Evolutionary conservation across 192 early-diverging fungal genomes (phyloP).

Genomic region (Jimgerdemannia lactiflua): DNA sequence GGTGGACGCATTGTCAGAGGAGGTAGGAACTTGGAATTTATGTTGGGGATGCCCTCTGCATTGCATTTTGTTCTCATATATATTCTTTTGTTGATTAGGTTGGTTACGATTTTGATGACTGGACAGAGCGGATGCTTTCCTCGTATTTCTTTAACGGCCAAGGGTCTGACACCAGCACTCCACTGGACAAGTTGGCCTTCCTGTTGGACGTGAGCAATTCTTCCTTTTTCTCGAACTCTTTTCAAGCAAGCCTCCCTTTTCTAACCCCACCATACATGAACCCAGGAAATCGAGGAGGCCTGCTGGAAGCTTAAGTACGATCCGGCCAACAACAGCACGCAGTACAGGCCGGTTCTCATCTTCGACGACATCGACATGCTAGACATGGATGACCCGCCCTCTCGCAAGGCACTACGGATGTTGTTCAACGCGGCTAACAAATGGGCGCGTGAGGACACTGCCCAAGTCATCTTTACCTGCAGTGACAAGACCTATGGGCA

Average conservation of each 20-base stretch:
- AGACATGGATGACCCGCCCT: neutral
- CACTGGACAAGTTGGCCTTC: neutral
- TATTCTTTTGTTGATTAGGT: neutral
- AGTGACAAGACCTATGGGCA: neutral
- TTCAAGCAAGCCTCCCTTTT: neutral
- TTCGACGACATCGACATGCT: neutral
- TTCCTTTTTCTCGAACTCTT: neutral
- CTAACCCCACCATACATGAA: neutral
- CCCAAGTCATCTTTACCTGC: neutral
- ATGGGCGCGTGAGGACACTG: neutral
- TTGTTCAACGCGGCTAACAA: neutral
- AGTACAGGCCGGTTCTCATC: neutral
- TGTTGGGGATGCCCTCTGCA: neutral
- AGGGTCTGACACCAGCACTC: neutral
- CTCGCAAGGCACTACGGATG: neutral
- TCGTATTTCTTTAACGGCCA: neutral
- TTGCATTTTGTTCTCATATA: neutral
- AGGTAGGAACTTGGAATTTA: neutral
- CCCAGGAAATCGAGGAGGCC: neutral
- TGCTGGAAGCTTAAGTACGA: neutral
- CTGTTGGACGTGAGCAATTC: neutral
- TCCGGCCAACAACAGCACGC: neutral
- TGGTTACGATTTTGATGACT: neutral
- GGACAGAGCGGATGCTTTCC: neutral
- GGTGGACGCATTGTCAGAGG: neutral